Conservation (phyloP, 2,329 filamentous ascomycete genomes). For the Atkinsonella hypoxylon region DNA sequence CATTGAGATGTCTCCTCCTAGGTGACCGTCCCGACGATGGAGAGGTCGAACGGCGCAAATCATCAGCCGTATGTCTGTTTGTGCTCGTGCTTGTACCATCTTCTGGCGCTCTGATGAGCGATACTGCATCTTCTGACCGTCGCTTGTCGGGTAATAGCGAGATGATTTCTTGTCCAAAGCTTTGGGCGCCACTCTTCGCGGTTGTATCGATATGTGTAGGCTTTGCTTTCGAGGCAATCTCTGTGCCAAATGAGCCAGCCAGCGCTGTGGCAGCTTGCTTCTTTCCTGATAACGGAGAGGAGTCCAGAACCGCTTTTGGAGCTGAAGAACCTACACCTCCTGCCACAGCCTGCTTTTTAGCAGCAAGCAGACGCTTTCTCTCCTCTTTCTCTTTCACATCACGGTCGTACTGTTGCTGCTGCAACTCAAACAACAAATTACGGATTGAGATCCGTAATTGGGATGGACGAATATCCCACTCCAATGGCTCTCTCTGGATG, state of each 20-base stretch:
- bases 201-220: too few species aligned
- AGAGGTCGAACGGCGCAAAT: background rate
- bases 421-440: conserved; percentile 49
- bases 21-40: background rate
- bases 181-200: background rate
- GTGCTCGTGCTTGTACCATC: conserved; percentile 11
- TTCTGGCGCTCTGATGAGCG: conserved; percentile 10
- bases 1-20: too few species aligned
- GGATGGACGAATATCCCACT: conserved; percentile 43
- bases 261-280: background rate
- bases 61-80: background rate
- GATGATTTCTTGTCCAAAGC: background rate
- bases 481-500: conserved; percentile 41
- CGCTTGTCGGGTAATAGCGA: background rate
- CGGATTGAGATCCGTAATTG: conserved; percentile 55
- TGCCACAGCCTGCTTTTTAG: conserved; percentile 10
- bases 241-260: background rate
- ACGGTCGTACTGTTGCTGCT: conserved; percentile 41
- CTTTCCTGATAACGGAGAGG: background rate
- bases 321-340: background rate
- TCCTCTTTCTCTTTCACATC: conserved; percentile 27
- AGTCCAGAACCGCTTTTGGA: background rate
- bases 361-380: conserved; percentile 18
- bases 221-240: background rate
- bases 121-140: conserved; percentile 5